Conservation (phyloP, 1,139 yeast genomes). For the Hansenula lynferdii region DNA sequence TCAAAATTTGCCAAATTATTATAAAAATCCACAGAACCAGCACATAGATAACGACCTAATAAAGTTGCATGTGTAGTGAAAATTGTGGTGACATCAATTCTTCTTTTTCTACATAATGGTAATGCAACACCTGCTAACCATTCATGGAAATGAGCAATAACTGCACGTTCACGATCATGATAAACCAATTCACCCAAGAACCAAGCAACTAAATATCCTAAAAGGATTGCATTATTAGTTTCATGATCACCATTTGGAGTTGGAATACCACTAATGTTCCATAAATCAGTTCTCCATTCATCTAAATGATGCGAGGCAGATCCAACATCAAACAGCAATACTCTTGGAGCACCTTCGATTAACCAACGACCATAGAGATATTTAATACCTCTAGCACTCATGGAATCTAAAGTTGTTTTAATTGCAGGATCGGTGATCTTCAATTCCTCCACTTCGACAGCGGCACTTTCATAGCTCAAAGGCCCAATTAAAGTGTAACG, state of each 20-base stretch:
- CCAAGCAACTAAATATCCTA: slow-evolving; percentile 97
- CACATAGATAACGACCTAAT: slow-evolving; percentile 92
- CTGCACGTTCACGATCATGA: slow-evolving; percentile 80
- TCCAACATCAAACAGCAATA: slow-evolving; percentile 77
- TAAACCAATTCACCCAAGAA: slow-evolving; percentile 88
- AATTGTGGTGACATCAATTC: slow-evolving; percentile 90
- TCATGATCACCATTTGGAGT: slow-evolving; percentile 87
- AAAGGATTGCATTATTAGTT: slow-evolving; percentile 84
- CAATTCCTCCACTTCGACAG: slow-evolving; percentile 89
- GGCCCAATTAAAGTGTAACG: slow-evolving; percentile 90
- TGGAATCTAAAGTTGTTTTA: slow-evolving; percentile 59
- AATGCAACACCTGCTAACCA: slow-evolving; percentile 98
- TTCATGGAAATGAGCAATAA: slow-evolving; percentile 93
- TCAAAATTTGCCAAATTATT: slow-evolving; percentile 88
- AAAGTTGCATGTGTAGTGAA: slow-evolving; percentile 98
- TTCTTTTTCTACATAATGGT: slow-evolving; percentile 86
- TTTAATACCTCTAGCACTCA: slow-evolving; percentile 75
- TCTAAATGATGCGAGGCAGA: slow-evolving; percentile 67
- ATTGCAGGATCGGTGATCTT: slow-evolving; percentile 53
- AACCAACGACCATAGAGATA: slow-evolving; percentile 95
- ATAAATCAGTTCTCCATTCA: slow-evolving; percentile 93
- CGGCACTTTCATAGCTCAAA: slow-evolving; percentile 73
- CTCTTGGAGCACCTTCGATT: slow-evolving; percentile 96
- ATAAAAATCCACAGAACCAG: slow-evolving; percentile 94
- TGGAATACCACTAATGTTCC: slow-evolving; percentile 91